A percentile compares a stretch with the other conserved stretches of the same genome.
phyloP scores from a whole-genome alignment of 192 early-diverging fungal species.

The Umbelopsis sp. region DNA sequence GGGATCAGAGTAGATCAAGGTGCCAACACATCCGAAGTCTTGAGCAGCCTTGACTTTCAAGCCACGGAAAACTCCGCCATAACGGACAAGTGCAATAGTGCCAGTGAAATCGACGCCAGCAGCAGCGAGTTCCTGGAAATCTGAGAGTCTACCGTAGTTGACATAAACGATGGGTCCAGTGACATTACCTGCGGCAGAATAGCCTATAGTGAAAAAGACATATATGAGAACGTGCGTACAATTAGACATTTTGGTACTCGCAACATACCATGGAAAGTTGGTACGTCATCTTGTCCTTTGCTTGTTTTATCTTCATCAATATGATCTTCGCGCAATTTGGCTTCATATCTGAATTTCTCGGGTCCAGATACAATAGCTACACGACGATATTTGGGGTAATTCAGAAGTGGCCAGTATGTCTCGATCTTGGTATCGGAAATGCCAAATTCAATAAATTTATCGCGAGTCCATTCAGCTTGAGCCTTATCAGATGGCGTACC shows the following conservation, averaged over 20 bases:
- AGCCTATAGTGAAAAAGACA: slow-evolving; percentile 26
- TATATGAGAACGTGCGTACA: not conserved
- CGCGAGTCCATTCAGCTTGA: slow-evolving; percentile 58
- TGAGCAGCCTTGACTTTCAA: slow-evolving; percentile 65
- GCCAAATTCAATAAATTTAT: slow-evolving; percentile 55
- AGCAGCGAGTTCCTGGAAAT: slow-evolving; percentile 52
- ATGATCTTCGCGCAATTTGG: slow-evolving; percentile 54
- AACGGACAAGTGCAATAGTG: slow-evolving; percentile 61
- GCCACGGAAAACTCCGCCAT: slow-evolving; percentile 59
- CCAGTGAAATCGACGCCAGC: slow-evolving; percentile 51
- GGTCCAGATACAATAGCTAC: slow-evolving; percentile 57
- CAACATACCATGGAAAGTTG: slow-evolving; percentile 60
- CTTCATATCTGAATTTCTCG: slow-evolving; percentile 49
- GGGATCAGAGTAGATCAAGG: slow-evolving; percentile 68
- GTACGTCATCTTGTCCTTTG: slow-evolving; percentile 55
- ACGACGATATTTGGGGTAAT: slow-evolving; percentile 55
- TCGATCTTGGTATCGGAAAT: slow-evolving; percentile 54
- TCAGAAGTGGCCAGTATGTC: slow-evolving; percentile 63
- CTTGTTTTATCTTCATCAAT: slow-evolving; percentile 64
- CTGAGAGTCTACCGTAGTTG: slow-evolving; percentile 62
- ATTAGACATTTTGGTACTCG: not conserved
- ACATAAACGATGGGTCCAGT: slow-evolving; percentile 66
- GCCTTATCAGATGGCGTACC: slow-evolving; percentile 50
- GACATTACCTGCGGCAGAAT: slow-evolving; percentile 60
- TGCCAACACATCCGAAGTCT: slow-evolving; percentile 54